Percentiles rank a stretch among this genome's conserved stretches.
These are phyloP conservation scores for Amanita fuliginea DNA, from an alignment of 768 basidiomycete species.

Conservation along the genomic window DNA sequence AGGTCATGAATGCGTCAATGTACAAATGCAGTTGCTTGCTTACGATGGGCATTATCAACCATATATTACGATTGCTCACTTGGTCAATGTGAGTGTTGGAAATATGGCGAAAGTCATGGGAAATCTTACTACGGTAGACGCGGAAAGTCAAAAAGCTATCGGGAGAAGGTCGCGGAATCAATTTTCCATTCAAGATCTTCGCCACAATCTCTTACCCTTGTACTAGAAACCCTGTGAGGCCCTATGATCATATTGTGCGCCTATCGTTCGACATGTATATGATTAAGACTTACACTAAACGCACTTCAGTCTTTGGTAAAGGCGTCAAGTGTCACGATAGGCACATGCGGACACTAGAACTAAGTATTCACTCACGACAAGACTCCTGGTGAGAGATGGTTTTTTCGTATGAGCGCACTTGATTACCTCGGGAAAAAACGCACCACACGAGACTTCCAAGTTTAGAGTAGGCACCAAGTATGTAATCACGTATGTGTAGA, in stretches of 20 bases:
- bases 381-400: slow-evolving; percentile 16
- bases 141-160: slow-evolving; percentile 18
- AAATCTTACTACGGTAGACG: slow-evolving; percentile 17
- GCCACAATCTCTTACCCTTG: slow-evolving; percentile 24
- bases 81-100: neutral
- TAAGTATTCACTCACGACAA: slow-evolving; percentile 17
- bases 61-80: slow-evolving; percentile 18
- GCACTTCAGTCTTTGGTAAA: slow-evolving; percentile 35
- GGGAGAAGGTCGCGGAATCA: neutral
- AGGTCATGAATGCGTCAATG: neutral
- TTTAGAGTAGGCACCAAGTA: slow-evolving; percentile 19
- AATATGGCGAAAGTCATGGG: neutral
- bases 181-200: neutral
- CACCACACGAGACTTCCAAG: slow-evolving; percentile 30
- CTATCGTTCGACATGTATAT: neutral
- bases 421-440: slow-evolving; percentile 8
- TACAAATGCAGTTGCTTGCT: slow-evolving; percentile 1
- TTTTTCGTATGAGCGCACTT: neutral
- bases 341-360: neutral
- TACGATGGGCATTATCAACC: slow-evolving; percentile 13
- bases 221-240: slow-evolving; percentile 34
- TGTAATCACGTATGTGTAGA: slow-evolving; percentile 37
- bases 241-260: slow-evolving; percentile 14
- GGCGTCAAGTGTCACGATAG: neutral
- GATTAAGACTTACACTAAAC: slow-evolving; percentile 28